A percentile compares a stretch with the other conserved stretches of the same genome.
Evolutionary conservation across 2,329 filamentous ascomycete species (phyloP).

Genomic region (Calonectria multiphialidica): DNA sequence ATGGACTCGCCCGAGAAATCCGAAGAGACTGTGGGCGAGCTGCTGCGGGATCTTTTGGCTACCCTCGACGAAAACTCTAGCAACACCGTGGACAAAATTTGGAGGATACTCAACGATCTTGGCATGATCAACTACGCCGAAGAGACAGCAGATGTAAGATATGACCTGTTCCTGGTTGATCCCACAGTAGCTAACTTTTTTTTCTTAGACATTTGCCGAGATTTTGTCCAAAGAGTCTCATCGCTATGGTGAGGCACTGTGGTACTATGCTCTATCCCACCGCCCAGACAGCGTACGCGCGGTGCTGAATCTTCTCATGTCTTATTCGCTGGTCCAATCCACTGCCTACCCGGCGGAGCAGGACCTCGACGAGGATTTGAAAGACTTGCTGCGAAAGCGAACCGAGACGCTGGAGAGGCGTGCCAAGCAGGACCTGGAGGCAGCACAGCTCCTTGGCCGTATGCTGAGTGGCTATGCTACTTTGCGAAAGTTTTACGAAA

Average conservation of each 20-base stretch:
- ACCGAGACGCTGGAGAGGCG: conserved; percentile 78
- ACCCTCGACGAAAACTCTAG: conserved; percentile 74
- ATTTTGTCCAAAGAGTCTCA: conserved; percentile 78
- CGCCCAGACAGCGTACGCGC: conserved; percentile 83
- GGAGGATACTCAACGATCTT: conserved; percentile 81
- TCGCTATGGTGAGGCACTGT: conserved; percentile 86
- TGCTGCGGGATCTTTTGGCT: conserved; percentile 76
- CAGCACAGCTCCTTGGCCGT: conserved; percentile 84
- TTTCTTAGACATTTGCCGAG: conserved; percentile 81
- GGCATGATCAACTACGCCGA: conserved; percentile 84
- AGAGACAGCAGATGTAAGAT: conserved; percentile 82
- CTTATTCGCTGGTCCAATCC: conserved; percentile 88
- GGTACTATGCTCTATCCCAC: conserved; percentile 92
- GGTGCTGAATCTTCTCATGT: conserved; percentile 87
- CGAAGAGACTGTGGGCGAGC: conserved; percentile 78
- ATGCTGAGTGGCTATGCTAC: conserved; percentile 94
- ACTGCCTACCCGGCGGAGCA: conserved; percentile 79
- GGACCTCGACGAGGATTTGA: conserved; percentile 81
- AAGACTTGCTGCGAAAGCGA: conserved; percentile 77
- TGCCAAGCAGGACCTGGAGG: conserved; percentile 81
- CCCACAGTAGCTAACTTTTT: conserved; percentile 40
- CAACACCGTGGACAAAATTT: conserved; percentile 83
- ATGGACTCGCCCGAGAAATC: conserved; percentile 80
- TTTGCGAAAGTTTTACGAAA: conserved; percentile 88
- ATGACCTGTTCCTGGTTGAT: background rate